Conservation (phyloP, 2,329 filamentous ascomycete genomes). For the Apiospora koreana region DNA sequence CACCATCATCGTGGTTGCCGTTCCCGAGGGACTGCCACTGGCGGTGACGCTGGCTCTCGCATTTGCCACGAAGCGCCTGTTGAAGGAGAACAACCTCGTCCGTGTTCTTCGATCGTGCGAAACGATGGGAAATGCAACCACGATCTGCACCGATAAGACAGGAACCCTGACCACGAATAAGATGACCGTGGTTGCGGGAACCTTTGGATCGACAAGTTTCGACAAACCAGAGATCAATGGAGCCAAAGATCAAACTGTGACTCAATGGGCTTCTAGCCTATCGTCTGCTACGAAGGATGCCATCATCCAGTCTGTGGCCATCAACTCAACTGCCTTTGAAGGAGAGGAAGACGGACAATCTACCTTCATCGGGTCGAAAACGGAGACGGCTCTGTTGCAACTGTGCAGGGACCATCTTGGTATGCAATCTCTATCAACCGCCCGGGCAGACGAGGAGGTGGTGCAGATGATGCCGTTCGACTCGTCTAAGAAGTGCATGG, state of each 20-base stretch:
- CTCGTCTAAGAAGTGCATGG: conserved; percentile 58
- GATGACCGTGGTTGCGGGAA: conserved; percentile 76
- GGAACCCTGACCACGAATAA: conserved; percentile 74
- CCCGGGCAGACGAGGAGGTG: conserved; percentile 46
- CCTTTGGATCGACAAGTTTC: conserved; percentile 51
- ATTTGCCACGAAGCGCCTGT: conserved; percentile 67
- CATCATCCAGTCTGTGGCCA: conserved; percentile 45
- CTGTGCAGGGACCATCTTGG: conserved; percentile 52
- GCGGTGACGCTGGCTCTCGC: conserved; percentile 69
- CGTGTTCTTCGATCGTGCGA: conserved; percentile 68
- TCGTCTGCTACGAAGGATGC: conserved; percentile 32
- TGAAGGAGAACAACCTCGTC: conserved; percentile 72
- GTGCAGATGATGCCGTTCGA: conserved; percentile 56
- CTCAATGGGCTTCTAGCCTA: conserved; percentile 33
- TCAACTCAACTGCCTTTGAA: conserved; percentile 63
- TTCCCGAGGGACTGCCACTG: conserved; percentile 66
- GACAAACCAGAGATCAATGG: conserved; percentile 27
- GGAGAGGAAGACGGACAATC: conserved; percentile 45
- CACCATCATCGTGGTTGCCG: conserved; percentile 69
- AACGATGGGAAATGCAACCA: conserved; percentile 72
- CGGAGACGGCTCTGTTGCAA: conserved; percentile 55
- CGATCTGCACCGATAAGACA: conserved; percentile 80
- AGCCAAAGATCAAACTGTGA: conserved; percentile 21
- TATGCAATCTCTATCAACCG: conserved; percentile 47
- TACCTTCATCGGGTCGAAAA: conserved; percentile 57